Conservation (phyloP, 176 grass and related monocot species). For the Lolium multiflorum region DNA sequence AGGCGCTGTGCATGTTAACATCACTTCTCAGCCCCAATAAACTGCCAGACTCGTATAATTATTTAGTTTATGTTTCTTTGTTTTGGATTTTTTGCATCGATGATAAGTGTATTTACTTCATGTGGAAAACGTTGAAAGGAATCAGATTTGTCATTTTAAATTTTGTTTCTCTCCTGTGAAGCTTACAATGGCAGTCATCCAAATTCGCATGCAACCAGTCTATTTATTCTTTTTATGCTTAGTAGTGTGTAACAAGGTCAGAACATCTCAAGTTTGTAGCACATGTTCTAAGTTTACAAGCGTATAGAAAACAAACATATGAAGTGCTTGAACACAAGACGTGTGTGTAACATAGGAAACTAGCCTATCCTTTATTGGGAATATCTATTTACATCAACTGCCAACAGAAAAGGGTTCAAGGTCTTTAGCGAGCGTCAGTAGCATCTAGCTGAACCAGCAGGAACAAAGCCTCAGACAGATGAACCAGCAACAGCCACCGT, state of each 20-base stretch:
- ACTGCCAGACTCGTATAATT: slow-evolving; percentile 6
- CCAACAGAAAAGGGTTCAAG: background rate
- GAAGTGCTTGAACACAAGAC: background rate
- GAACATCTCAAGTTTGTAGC: background rate
- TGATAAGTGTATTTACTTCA: slow-evolving; percentile 39
- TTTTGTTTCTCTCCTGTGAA: background rate
- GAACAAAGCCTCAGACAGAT: background rate
- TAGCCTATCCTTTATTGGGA: background rate
- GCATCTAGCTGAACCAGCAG: background rate
- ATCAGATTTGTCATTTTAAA: background rate
- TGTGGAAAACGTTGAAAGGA: slow-evolving; percentile 29
- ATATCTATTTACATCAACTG: slow-evolving; percentile 3
- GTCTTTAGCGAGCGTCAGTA: background rate
- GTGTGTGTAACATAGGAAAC: background rate
- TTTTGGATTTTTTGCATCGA: slow-evolving; percentile 37
- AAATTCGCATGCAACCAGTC: background rate
- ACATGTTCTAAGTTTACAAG: background rate
- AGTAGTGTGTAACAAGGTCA: background rate
- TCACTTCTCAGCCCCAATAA: slow-evolving; percentile 42
- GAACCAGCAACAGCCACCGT: slow-evolving; percentile 28
- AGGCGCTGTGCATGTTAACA: slow-evolving; percentile 45
- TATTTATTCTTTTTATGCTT: background rate
- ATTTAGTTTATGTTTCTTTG: background rate
- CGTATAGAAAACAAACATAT: background rate
- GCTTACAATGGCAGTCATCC: background rate